phyloP scores from a whole-genome alignment of 148 eudicot species.

The Fagopyrum homotropicum region DNA sequence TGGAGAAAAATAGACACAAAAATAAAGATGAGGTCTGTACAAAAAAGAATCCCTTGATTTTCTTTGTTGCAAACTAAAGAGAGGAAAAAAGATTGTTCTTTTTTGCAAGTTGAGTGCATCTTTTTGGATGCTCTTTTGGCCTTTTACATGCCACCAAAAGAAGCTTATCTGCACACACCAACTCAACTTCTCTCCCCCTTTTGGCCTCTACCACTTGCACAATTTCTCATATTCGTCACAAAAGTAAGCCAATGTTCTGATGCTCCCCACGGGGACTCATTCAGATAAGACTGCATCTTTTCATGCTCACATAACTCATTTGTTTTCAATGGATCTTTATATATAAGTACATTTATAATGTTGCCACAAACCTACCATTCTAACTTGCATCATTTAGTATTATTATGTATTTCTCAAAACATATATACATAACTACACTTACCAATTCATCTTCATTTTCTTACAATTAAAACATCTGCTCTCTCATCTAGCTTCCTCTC shows the following conservation, averaged over 20 bases:
- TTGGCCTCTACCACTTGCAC: not conserved
- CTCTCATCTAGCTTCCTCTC: not conserved
- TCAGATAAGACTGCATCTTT: too few relatives aligned
- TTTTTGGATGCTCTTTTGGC: not conserved
- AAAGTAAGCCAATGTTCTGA: not conserved
- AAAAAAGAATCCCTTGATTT: not conserved
- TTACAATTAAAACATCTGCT: not conserved
- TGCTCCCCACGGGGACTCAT: not conserved
- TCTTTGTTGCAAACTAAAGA: not conserved
- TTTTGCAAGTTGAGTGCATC: not conserved
- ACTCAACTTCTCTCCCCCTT: not conserved
- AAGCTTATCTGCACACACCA: constrained; percentile 2
- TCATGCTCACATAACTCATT: not conserved
- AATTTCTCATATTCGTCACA: not conserved
- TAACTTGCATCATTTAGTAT: too few relatives aligned
- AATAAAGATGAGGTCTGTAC: too few relatives aligned
- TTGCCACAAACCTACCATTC: not conserved
- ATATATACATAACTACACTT: not conserved
- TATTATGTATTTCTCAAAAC: too few relatives aligned
- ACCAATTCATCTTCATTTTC: not conserved
- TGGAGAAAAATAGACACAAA: too few relatives aligned
- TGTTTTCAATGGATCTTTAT: not conserved
- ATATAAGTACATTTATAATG: not conserved
- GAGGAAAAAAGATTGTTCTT: not conserved
- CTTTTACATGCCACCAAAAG: not conserved